Percentiles rank a stretch among this genome's conserved stretches.
phyloP scores from a whole-genome alignment of 257 asterid genomes.

The Primulina eburnea region DNA sequence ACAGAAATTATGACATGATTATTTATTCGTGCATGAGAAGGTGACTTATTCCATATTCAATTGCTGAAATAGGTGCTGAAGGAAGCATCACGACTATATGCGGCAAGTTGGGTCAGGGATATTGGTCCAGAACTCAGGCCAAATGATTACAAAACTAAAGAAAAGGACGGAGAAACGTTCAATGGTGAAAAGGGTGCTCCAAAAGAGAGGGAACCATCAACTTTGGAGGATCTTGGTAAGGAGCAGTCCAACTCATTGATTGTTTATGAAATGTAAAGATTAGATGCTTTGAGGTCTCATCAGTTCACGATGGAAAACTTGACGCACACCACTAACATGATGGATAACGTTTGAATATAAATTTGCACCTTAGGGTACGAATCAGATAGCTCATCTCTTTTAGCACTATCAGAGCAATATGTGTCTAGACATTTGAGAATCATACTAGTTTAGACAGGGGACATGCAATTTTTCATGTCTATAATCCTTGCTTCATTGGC shows the following conservation, averaged over 20 bases:
- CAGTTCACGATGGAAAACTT: no score
- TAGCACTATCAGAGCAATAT: not conserved
- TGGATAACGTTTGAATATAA: not conserved
- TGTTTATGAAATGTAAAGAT: not conserved
- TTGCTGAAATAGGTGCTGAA: slow-evolving; percentile 55
- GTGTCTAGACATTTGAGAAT: no score
- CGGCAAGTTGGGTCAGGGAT: slow-evolving; percentile 91
- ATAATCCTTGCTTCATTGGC: no score
- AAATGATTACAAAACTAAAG: slow-evolving; percentile 51
- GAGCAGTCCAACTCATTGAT: not conserved
- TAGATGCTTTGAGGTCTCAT: not conserved
- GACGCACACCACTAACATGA: not conserved
- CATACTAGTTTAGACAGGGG: no score
- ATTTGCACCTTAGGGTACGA: not conserved
- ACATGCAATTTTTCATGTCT: no score
- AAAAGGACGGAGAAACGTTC: slow-evolving; percentile 29
- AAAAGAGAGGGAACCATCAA: slow-evolving; percentile 63
- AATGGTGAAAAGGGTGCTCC: slow-evolving; percentile 28
- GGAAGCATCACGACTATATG: slow-evolving; percentile 77
- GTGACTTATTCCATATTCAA: not conserved
- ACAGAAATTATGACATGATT: slow-evolving; percentile 2
- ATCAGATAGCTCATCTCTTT: not conserved
- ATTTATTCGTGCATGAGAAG: not conserved
- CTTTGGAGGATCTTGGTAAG: slow-evolving; percentile 88
- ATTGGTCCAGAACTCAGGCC: slow-evolving; percentile 95